Percentiles rank a stretch among this genome's conserved stretches.
These are phyloP conservation scores for Colletotrichum eleusines DNA, from an alignment of 2,329 filamentous ascomycete genomes.

Conservation along the genomic window DNA sequence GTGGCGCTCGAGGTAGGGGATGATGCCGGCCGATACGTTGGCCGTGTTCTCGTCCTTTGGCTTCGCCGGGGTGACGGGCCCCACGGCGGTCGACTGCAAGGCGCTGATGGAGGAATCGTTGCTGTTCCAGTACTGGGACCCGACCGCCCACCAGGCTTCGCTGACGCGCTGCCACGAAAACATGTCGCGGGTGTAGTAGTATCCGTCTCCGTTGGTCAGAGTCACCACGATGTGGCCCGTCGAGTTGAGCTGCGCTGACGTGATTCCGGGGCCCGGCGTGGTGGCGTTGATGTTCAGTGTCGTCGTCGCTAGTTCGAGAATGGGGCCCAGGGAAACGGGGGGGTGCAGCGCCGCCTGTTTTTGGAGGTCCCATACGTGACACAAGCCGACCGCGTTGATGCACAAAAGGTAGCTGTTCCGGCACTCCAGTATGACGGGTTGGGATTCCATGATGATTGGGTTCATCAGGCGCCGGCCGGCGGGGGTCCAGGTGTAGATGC, in stretches of 20 bases:
- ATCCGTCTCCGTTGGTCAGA: slow-evolving; percentile 94
- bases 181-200: slow-evolving; percentile 87
- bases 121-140: slow-evolving; percentile 98
- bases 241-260: slow-evolving; percentile 91
- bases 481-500: slow-evolving; percentile 90
- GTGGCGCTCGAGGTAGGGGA: slow-evolving; percentile 92
- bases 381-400: slow-evolving; percentile 88
- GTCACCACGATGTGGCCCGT: slow-evolving; percentile 89
- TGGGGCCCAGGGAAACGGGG: slow-evolving; percentile 87
- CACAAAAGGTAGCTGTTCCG: slow-evolving; percentile 90
- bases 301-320: slow-evolving; percentile 87
- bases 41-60: slow-evolving; percentile 61
- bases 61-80: slow-evolving; percentile 64
- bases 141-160: slow-evolving; percentile 97
- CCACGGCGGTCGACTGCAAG: slow-evolving; percentile 77
- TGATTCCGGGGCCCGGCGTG: slow-evolving; percentile 84
- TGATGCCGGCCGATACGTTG: slow-evolving; percentile 87
- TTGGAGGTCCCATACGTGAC: slow-evolving; percentile 93
- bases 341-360: slow-evolving; percentile 87
- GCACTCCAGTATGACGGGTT: slow-evolving; percentile 93
- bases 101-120: slow-evolving; percentile 91
- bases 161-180: slow-evolving; percentile 95
- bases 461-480: slow-evolving; percentile 89
- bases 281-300: slow-evolving; percentile 81
- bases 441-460: slow-evolving; percentile 87